Evolutionary conservation across 2,329 filamentous ascomycete species (phyloP), one percentile per base, ranked within the genome.

Genomic region (Neofusicoccum parvum): DNA sequence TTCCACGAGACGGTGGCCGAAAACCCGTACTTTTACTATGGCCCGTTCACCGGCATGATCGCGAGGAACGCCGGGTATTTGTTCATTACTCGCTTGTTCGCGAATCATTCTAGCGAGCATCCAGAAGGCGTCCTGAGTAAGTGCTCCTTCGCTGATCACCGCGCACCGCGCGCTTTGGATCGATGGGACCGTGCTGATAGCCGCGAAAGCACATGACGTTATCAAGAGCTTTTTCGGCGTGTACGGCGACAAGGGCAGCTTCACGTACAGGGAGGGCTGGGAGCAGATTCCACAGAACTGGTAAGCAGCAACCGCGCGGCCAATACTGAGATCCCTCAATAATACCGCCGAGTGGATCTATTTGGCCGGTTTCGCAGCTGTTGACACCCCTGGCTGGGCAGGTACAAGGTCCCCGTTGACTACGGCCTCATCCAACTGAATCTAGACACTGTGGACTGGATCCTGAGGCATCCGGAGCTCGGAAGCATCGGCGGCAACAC

Each of bases 21-120:
- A 32, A 87, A 87, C 70, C 83, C 84, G 0, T 76, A 83, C 54
- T 86, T 85, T 71, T 87, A 83, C 74, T 85, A 83, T 60, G 83
- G 83, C 0, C 85, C 83, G 1, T 80, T 82, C 62, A 83, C 81
- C 2, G 84, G 84, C 14, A 75, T 84, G 62, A 71, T 85, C 20
- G 80, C 78, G 6, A 79, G 81, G 0, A 83, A 84, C 54, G 82
- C 83, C 12, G 83, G 80, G 5, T 67, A 71, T 53, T 58, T 69
- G 36, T 72, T 68, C 32, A 23, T 62, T 17, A 37, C 49, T 17
- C 68, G 82, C 73, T 72, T 66, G 76, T 80, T 76, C 20, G 41
- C 36, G 34, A 64, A 54, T 39, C 48, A 54, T 32, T 64, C 49
- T n/a, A 46, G 36, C 36, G 39, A 53, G 39, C 36, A 46, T 46